Base-by-base conservation (phyloP, 768 basidiomycete species). In the Agaricus subrufescens region DNA sequence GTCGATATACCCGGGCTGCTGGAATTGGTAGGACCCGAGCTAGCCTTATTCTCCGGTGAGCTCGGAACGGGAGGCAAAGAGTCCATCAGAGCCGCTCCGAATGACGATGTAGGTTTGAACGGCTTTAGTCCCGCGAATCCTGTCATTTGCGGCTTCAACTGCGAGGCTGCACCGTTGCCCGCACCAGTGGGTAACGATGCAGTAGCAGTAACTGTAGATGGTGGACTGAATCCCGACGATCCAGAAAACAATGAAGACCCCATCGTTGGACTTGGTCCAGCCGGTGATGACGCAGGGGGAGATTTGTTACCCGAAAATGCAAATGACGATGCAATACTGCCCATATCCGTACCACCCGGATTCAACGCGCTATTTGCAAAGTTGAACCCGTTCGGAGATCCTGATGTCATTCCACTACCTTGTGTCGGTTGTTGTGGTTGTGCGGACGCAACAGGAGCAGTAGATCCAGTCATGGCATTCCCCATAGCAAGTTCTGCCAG, bases 41-140 rank as follows among this genome's bases (percentile, higher is more conserved):
- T 67, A 4, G 72, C 70, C 44, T 85, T 80, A 14, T 68, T 66
- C 3, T 29, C 48, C 9, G 86, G 83, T 37, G 86, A 83, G 34
- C 81, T 84, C 10, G 87, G 81, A 53, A 92, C 83, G 4, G 91
- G 75, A 2, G 93, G 93, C 38, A 94, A 70, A 2, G 83, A 80
- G 50, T 87, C 87, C 57, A 94, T 63, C 40, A 94, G 66, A 14
- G 84, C 82, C 34, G 87, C 84, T 30, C 91, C 91, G 65, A 94
- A 94, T 42, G 81, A 85, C 2, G 86, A 88, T 2, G 85, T 79
- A 2, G 91, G 91, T 64, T 91, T 91, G 76, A 94, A 94, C 5
- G 88, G 82, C 65, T 87, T 91, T 60, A 91, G 67, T 4, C 85
- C 86, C 26, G 78, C 73, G 40, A 81, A 77, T 3, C 81, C 81